phyloP scores from a whole-genome alignment of 2,329 filamentous ascomycete genomes.

The Neonectria ditissima region DNA sequence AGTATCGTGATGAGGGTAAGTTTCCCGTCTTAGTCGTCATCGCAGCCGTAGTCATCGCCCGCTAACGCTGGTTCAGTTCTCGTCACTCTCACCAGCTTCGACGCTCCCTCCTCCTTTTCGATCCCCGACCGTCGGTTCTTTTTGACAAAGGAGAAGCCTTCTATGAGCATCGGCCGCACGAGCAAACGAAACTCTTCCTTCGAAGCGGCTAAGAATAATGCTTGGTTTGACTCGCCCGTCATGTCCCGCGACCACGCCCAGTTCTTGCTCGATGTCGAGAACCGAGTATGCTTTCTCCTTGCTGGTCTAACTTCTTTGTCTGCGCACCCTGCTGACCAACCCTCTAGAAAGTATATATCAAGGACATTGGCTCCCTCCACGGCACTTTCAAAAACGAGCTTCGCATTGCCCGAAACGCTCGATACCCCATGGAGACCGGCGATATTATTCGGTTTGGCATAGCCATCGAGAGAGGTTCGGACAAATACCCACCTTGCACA shows the following conservation, averaged over 20 bases:
- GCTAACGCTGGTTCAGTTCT: slow-evolving; percentile 44
- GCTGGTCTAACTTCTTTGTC: slow-evolving; percentile 2
- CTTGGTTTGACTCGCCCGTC: slow-evolving; percentile 77
- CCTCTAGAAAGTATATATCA: slow-evolving; percentile 57
- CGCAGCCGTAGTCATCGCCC: background rate
- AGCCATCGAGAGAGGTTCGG: slow-evolving; percentile 49
- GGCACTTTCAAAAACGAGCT: slow-evolving; percentile 61
- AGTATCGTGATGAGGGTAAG: slow-evolving; percentile 44
- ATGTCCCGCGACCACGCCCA: slow-evolving; percentile 77
- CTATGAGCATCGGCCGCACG: slow-evolving; percentile 56
- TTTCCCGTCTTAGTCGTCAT: background rate
- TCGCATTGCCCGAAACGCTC: slow-evolving; percentile 34
- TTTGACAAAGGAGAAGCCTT: slow-evolving; percentile 47
- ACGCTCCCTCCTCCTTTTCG: slow-evolving; percentile 34
- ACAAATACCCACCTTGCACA: slow-evolving; percentile 53
- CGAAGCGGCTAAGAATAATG: slow-evolving; percentile 63
- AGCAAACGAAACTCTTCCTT: slow-evolving; percentile 54
- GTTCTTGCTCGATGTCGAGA: slow-evolving; percentile 57
- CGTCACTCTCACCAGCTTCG: slow-evolving; percentile 45
- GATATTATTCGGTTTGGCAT: slow-evolving; percentile 53
- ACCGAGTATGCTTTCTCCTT: slow-evolving; percentile 54
- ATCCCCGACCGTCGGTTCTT: slow-evolving; percentile 47
- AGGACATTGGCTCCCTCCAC: slow-evolving; percentile 64
- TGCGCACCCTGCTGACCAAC: slow-evolving; percentile 31
- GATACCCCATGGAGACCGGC: slow-evolving; percentile 39